phyloP scores from a whole-genome alignment of 176 grass and related monocot species.

The Thinopyrum elongatum region DNA sequence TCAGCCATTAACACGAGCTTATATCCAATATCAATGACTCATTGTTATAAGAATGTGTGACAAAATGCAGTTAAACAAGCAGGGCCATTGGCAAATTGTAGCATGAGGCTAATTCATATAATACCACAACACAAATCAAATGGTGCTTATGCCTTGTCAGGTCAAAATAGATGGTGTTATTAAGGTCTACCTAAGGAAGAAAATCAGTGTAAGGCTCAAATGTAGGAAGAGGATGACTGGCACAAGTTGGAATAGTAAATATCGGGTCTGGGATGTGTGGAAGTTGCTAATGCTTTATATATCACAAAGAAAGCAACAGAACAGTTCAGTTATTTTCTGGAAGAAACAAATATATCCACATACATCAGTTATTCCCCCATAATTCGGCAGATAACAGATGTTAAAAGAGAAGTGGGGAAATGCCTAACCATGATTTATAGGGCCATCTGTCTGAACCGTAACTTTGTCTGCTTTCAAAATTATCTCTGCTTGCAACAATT shows the following conservation, averaged over 20 bases:
- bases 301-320: neutral
- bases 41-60: neutral
- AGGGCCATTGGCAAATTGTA: neutral
- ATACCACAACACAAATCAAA: slow-evolving; percentile 15
- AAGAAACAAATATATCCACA: neutral
- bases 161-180: neutral
- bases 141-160: neutral
- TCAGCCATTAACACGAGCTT: slow-evolving; percentile 27
- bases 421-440: slow-evolving; percentile 81
- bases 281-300: neutral
- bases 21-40: neutral
- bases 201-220: slow-evolving; percentile 7
- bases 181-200: neutral
- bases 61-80: neutral
- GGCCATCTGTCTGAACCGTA: slow-evolving; percentile 52
- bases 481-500: slow-evolving; percentile 82
- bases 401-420: slow-evolving; percentile 6
- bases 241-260: neutral
- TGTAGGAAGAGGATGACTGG: neutral
- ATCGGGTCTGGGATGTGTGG: neutral
- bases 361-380: neutral
- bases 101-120: neutral
- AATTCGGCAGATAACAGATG: neutral
- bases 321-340: slow-evolving; percentile 18
- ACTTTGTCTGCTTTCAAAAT: slow-evolving; percentile 47